Base-by-base conservation (phyloP, 768 basidiomycete genomes). In the Tephrocybe sp. region DNA sequence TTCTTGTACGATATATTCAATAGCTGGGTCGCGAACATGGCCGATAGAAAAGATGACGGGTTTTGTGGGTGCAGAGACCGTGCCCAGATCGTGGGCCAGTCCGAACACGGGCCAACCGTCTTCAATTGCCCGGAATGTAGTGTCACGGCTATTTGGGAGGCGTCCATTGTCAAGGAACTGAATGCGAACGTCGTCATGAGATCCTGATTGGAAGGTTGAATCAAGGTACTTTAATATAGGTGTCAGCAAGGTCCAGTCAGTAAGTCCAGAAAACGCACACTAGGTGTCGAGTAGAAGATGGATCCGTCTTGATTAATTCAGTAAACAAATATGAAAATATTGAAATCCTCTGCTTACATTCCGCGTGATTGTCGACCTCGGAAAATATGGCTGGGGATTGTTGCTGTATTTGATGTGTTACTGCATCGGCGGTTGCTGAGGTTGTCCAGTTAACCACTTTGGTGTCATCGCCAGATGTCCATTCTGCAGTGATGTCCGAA, bases 21-120 rank as follows among this genome's bases (percentile, higher is more conserved):
- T 64, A 15, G 67, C 75, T 6, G 79, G 79, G 54, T 80, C 77
- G 21, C 79, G 73, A 28, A 75, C 62, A 52, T 76, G 77, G 22
- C 79, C 78, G 21, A 81, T 60, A 1, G 76, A 68, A 49, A 74
- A 76, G 4, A 80, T 66, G 5, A 72, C 65, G 6, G 75, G 66
- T 2, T 57, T 49, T 6, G 71, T 67, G 1, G 69, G 54, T 13
- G 57, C 56, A 16, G 60, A 64, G 41, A 85, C 63, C 4, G 61
- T 65, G 2, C 81, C 83, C 27, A 86, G 75, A 56, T 86, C 75
- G 26, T 78, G 78, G 16, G 82, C 73, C 37, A 84, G 70, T 7
- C 71, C 83, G 53, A 86, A 85, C 11, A 86, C 82, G 11, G 82
- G 82, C 83, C 82, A 84, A 51, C 74, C 66, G 57, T 83, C 65